phyloP scores from a whole-genome alignment of 164 flowering plant species.

The Kalanchoe fedtschenkoi region DNA sequence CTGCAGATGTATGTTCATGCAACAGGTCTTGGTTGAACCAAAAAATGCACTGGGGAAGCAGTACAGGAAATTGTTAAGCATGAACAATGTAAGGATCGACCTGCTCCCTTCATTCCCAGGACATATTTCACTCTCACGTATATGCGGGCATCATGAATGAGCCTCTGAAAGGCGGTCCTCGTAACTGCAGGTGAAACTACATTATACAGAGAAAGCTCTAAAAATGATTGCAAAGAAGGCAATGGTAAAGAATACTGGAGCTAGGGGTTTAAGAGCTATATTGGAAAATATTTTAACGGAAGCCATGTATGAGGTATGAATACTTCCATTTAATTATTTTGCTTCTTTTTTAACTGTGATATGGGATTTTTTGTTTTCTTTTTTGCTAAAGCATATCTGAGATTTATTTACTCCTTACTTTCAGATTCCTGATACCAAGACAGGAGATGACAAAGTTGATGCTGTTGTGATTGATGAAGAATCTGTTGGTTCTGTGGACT shows the following conservation, averaged over 20 bases:
- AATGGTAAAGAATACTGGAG: constrained; percentile 90
- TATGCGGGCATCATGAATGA: not conserved
- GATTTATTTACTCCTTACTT: not conserved
- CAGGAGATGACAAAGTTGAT: constrained; percentile 68
- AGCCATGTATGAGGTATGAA: constrained; percentile 93
- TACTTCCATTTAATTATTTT: not conserved
- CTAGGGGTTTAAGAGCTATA: constrained; percentile 86
- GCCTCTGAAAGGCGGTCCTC: not conserved
- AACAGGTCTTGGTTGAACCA: constrained; percentile 85
- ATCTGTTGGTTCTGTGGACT: constrained; percentile 48
- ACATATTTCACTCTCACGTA: not conserved
- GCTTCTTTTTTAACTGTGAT: not conserved
- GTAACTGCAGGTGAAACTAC: constrained; percentile 71
- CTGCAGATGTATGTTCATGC: constrained; percentile 10
- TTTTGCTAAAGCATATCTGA: not conserved
- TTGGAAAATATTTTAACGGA: constrained; percentile 80
- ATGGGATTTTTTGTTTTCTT: not conserved
- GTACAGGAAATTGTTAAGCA: constrained; percentile 84
- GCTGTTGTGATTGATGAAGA: constrained; percentile 90
- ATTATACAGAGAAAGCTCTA: constrained; percentile 72
- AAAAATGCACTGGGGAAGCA: constrained; percentile 97
- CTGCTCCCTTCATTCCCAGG: not conserved
- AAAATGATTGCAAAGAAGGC: constrained; percentile 77
- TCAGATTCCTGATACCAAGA: constrained; percentile 82
- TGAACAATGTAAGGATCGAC: constrained; percentile 72